phyloP scores from a whole-genome alignment of 2,329 filamentous ascomycete species.

The Colletotrichum noveboracense region DNA sequence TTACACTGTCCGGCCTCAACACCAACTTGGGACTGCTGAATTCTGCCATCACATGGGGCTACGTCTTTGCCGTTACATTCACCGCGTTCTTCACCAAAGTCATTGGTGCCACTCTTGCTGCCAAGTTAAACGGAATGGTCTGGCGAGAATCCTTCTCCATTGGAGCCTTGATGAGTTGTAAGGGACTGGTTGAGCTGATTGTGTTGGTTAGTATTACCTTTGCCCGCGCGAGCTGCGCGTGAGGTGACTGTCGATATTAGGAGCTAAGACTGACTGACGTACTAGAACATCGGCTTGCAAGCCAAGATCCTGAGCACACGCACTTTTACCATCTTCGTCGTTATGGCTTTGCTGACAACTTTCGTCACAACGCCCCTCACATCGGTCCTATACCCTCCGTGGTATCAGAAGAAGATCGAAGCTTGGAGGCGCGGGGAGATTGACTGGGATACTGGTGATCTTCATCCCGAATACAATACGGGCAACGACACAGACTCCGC shows the following conservation, averaged over 20 bases:
- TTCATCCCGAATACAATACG: slow-evolving; percentile 31
- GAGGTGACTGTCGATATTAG: neutral
- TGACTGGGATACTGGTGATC: slow-evolving; percentile 71
- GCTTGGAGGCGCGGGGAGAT: slow-evolving; percentile 81
- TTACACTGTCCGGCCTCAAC: slow-evolving; percentile 87
- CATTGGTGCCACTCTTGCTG: slow-evolving; percentile 79
- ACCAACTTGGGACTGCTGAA: slow-evolving; percentile 87
- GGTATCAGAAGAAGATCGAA: slow-evolving; percentile 57
- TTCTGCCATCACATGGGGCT: slow-evolving; percentile 84
- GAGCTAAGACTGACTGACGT: neutral
- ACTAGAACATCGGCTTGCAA: slow-evolving; percentile 74
- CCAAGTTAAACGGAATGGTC: slow-evolving; percentile 75
- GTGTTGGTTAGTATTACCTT: slow-evolving; percentile 69
- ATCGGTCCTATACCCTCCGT: slow-evolving; percentile 73
- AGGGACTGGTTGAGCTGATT: slow-evolving; percentile 92
- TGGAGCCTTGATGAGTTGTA: slow-evolving; percentile 93
- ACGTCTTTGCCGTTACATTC: slow-evolving; percentile 81
- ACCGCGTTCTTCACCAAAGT: slow-evolving; percentile 89
- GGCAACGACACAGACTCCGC: slow-evolving; percentile 45
- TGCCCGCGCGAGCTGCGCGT: neutral
- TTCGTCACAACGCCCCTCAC: slow-evolving; percentile 83
- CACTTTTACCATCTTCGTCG: slow-evolving; percentile 93
- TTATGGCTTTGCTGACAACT: slow-evolving; percentile 90
- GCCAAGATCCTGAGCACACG: slow-evolving; percentile 79
- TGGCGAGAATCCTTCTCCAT: slow-evolving; percentile 93